Base-by-base conservation (phyloP, 2,329 filamentous ascomycete genomes). In the Colletotrichum sidae region DNA sequence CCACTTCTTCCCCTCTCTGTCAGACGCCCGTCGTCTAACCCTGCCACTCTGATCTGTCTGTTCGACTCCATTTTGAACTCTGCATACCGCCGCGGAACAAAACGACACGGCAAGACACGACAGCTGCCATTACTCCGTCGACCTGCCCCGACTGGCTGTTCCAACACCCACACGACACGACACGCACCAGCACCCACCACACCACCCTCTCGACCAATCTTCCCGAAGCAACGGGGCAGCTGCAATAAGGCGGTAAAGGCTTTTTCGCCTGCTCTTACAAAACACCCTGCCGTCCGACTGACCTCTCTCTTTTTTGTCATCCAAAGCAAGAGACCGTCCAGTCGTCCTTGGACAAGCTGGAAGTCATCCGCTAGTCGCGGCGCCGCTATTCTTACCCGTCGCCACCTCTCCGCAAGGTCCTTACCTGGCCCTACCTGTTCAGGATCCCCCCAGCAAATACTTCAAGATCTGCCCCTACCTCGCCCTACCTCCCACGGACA, bases 191-290 rank as follows among this genome's bases (percentile, higher is more conserved):
- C 55, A 55, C 56, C 15, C 51, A 35, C 38, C 57, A 55, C 55
- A 55, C 55, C 55, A 64, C 58, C 35, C 50, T 44, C 50, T 44
- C 38, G 42, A 54, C 55, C 42, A 58, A 45, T 45, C 61, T 52
- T 53, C 46, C 51, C 62, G 47, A 57, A 51, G 42, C 55, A 53
- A 63, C 60, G 39, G 33, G 25, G 42, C 55, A 60, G 51, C 57
- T 47, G 51, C 62, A 65, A 12, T 42, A 42, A 65, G 59, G 63
- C 63, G 63, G 63, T 65, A 65, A 65, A 62, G 41, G 37, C 12
- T 37, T 41, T 37, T 49, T 34, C 35, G 41, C 45, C 44, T 53
- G 44, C 17, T 47, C 59, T 44, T 35, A 38, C 42, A 51, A 47
- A 38, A 51, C 52, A 50, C 46, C 37, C 25, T 25, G 47, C 63